Evolutionary conservation across 495 filamentous ascomycete genomes (phyloP), one percentile per base, ranked within the genome.

Genomic region (Penicillium verhagenii): DNA sequence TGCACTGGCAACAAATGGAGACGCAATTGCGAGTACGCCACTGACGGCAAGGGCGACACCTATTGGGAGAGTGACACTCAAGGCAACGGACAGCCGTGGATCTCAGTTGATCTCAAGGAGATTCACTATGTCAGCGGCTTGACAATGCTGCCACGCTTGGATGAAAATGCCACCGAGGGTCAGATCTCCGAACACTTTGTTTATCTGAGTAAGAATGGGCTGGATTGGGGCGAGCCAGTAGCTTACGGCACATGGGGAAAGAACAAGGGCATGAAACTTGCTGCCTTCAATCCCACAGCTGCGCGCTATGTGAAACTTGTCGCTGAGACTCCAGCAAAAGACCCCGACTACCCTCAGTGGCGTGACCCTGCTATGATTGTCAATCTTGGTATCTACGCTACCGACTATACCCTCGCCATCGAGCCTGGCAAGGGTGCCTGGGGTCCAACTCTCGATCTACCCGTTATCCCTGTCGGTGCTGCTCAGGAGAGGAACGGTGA

Each of bases 401-500:
- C 57, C 11, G 29, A 45, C 1, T 44, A 49, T n/a, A 46, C 46
- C 9, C 59, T 59, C 20, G 53, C 53, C 26, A 35, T 25, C 16
- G 50, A 53, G 29, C 50, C 50, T 16, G 18, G 19, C 50, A 53
- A 53, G 50, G 78, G 78, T 28, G 28, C 61, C 29, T 84, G 80
- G 80, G 72, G 70, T 6, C 65, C 74, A 11, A 80, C 77, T 1
- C 43, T 84, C 23, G 72, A 80, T 29, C 72, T 83, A 28, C 81
- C 81, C 13, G 56, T 84, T 7, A 73, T 82, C 2, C 71, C 81
- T 19, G 79, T 72, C 8, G 65, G 72, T 1, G 69, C 60, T 7
- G 70, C 72, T 7, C 62, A 71, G 4, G 38, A 48, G 20, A 21
- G 19, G 2, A 38, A 52, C 21, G 20, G 35, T 16, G 63, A 73